Evolutionary conservation across 2,329 filamentous ascomycete genomes (phyloP).

Genomic region (Alternaria conjuncta): DNA sequence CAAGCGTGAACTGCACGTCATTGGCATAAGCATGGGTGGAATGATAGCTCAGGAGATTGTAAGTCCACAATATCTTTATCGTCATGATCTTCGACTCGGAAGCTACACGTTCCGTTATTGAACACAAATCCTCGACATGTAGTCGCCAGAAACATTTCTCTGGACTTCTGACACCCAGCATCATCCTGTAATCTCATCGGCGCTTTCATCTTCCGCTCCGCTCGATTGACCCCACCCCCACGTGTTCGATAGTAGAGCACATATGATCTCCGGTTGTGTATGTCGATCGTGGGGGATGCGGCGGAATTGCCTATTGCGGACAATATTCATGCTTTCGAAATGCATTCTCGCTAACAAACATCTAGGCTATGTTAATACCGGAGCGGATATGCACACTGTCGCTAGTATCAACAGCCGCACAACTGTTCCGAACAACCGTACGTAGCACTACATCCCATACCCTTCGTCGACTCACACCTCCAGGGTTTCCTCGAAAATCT

Average conservation of each 20-base stretch:
- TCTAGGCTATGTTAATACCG: conserved; percentile 53
- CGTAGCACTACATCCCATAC: not conserved
- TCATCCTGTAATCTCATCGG: conserved; percentile 32
- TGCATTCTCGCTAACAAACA: not conserved
- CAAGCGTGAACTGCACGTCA: conserved; percentile 67
- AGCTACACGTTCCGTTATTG: conserved; percentile 31
- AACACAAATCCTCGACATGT: conserved; percentile 11
- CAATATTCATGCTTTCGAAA: not conserved
- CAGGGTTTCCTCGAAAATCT: conserved; percentile 67
- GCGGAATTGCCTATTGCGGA: not conserved
- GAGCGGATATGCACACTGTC: conserved; percentile 57
- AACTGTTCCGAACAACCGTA: conserved; percentile 55
- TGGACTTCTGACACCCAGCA: conserved; percentile 22
- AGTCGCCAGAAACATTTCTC: conserved; percentile 17
- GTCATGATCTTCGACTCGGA: conserved; percentile 22
- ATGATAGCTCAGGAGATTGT: conserved; percentile 90
- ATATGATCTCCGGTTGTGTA: not conserved
- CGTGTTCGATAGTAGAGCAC: not conserved
- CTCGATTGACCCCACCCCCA: conserved; percentile 19
- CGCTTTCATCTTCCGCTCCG: conserved; percentile 17
- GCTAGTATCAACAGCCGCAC: conserved; percentile 58
- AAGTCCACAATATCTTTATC: conserved; percentile 24
- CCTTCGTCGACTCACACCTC: conserved; percentile 48
- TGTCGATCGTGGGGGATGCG: not conserved
- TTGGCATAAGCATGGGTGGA: conserved; percentile 84